Evolutionary conservation across 352 stramenopile species (phyloP).

Genomic region (Phytophthora colocasiae): DNA sequence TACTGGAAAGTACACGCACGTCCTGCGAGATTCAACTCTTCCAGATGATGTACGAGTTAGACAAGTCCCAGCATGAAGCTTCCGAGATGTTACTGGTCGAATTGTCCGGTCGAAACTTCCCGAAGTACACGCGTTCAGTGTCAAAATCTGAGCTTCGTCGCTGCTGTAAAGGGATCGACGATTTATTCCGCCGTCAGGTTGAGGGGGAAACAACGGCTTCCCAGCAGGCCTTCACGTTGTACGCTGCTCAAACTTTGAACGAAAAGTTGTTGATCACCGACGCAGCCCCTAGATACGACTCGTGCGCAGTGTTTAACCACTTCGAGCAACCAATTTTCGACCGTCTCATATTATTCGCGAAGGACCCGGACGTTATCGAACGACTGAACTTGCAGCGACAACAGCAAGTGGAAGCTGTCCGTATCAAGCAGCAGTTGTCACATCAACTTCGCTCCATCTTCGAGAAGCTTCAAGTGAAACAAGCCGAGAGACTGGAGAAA

Average conservation of each 20-base stretch:
- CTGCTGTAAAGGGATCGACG: constrained; percentile 55
- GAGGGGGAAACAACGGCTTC: constrained; percentile 34
- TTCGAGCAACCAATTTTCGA: constrained; percentile 75
- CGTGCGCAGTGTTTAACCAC: constrained; percentile 65
- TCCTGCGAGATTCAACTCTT: constrained; percentile 69
- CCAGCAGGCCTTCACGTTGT: constrained; percentile 66
- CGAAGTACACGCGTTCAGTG: constrained; percentile 62
- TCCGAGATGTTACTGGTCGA: constrained; percentile 62
- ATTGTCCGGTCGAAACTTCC: constrained; percentile 63
- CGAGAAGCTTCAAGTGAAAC: constrained; percentile 43
- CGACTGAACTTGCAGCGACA: constrained; percentile 54
- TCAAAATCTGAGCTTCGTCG: constrained; percentile 61
- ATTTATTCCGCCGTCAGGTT: constrained; percentile 50
- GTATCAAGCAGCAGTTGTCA: constrained; percentile 56
- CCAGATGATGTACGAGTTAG: constrained; percentile 68
- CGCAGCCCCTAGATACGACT: constrained; percentile 65
- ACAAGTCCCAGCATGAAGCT: constrained; percentile 56
- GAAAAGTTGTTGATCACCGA: constrained; percentile 77
- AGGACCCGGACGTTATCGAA: constrained; percentile 69
- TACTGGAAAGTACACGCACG: constrained; percentile 58
- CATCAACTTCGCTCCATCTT: constrained; percentile 65
- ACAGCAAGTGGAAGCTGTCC: constrained; percentile 55
- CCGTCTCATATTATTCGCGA: constrained; percentile 69
- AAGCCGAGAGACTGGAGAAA: constrained; percentile 51
- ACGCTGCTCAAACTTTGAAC: constrained; percentile 33